phyloP scores from a whole-genome alignment of 257 asterid species.

The Schizonepeta tenuifolia region DNA sequence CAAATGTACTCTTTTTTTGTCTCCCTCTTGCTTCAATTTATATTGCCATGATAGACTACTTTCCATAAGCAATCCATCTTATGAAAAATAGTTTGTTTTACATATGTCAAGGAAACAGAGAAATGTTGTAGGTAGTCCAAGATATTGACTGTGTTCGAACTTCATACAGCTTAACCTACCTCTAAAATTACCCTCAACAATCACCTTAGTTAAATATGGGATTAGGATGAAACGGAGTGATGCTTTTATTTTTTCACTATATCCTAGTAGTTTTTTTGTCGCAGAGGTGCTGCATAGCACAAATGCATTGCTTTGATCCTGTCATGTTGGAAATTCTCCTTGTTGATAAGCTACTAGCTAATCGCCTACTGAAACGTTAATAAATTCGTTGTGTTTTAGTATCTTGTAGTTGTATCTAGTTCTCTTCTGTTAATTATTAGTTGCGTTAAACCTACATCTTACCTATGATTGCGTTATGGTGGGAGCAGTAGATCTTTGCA shows the following conservation, averaged over 20 bases:
- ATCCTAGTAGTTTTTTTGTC: no score
- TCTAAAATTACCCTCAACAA: not conserved
- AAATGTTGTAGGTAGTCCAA: no score
- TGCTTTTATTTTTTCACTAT: not conserved
- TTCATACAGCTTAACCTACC: no score
- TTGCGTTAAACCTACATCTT: not conserved
- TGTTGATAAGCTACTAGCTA: not conserved
- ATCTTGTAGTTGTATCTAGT: not conserved
- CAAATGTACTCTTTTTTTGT: constrained; percentile 2
- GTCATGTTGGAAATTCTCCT: not conserved
- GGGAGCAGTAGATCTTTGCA: no score
- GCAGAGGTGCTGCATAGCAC: no score
- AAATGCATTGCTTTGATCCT: not conserved
- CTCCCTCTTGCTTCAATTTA: not conserved
- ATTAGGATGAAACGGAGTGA: not conserved
- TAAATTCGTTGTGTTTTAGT: not conserved
- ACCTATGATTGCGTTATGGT: not conserved
- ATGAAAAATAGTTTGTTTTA: no score
- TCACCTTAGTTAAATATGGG: not conserved
- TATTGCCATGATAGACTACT: not conserved
- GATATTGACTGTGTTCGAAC: not conserved
- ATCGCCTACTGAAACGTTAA: not conserved
- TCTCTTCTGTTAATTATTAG: not conserved
- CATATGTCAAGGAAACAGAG: no score
- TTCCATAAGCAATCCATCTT: no score